phyloP scores from a whole-genome alignment of 805 yeast species.

The Candida incommunis region DNA sequence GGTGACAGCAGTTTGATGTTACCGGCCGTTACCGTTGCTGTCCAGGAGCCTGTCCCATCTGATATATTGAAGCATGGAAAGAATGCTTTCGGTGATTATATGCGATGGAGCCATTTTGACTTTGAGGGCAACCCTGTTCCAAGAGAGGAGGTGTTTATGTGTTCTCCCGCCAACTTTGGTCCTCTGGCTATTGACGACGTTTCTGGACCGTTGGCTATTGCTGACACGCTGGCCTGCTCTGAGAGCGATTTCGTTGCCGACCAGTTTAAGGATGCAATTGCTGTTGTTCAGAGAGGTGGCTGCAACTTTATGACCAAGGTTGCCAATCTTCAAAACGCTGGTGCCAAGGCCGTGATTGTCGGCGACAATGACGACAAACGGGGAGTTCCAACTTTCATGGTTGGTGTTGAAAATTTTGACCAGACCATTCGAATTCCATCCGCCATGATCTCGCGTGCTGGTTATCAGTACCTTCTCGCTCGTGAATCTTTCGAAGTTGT shows the following conservation, averaged over 20 bases:
- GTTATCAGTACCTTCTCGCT: too few species aligned
- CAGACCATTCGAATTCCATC: background rate
- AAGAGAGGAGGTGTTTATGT: too few species aligned
- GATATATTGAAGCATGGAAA: too few species aligned
- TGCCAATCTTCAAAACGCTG: constrained; percentile 21
- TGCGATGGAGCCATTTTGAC: too few species aligned
- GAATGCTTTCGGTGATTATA: too few species aligned
- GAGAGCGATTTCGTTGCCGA: constrained; percentile 7
- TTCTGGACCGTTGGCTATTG: background rate
- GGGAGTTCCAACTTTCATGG: background rate
- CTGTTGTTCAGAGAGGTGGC: constrained; percentile 24
- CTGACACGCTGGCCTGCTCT: too few species aligned
- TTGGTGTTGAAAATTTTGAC: background rate
- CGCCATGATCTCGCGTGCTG: too few species aligned
- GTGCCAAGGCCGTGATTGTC: constrained; percentile 30
- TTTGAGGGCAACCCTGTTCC: too few species aligned
- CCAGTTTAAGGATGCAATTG: constrained; percentile 5
- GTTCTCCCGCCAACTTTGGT: background rate
- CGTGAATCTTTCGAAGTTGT: too few species aligned
- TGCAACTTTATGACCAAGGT: constrained; percentile 37
- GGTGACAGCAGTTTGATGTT: too few species aligned
- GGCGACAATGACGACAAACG: constrained; percentile 32
- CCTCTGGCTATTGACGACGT: background rate
- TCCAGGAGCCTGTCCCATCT: too few species aligned
- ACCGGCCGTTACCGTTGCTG: too few species aligned